Conservation (phyloP, 345 rosid genomes). For the Isatis tinctoria region DNA sequence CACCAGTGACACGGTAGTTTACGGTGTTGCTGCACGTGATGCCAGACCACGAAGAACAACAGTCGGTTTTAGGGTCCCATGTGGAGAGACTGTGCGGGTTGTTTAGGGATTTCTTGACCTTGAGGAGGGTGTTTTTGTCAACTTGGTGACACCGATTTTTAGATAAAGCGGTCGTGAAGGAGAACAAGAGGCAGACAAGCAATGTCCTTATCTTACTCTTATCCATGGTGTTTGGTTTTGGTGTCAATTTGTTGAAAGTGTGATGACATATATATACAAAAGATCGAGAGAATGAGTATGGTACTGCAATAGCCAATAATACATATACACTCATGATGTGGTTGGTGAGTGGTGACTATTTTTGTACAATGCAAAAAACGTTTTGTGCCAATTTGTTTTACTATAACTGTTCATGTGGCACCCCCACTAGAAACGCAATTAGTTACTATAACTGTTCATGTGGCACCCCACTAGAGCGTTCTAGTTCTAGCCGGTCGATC, state of each 20-base stretch:
- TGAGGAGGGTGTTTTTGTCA: constrained; percentile 59
- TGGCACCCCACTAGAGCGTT: too few relatives aligned
- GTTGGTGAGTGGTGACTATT: too few relatives aligned
- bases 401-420: too few relatives aligned
- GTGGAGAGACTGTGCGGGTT: constrained; percentile 55
- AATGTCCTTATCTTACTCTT: constrained; percentile 11
- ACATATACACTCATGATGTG: too few relatives aligned
- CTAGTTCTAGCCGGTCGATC: too few relatives aligned
- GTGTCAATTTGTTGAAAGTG: not conserved
- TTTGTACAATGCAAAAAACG: too few relatives aligned
- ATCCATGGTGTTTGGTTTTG: not conserved
- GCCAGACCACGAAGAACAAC: constrained; percentile 59
- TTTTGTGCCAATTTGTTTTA: too few relatives aligned
- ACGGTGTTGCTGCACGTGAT: constrained; percentile 50
- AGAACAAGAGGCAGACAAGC: constrained; percentile 18
- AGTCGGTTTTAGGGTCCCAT: constrained; percentile 57
- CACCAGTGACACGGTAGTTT: constrained; percentile 51
- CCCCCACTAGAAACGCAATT: too few relatives aligned
- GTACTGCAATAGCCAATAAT: too few relatives aligned
- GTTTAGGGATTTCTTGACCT: constrained; percentile 48
- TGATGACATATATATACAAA: not conserved
- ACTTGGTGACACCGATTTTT: constrained; percentile 48
- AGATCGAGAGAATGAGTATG: too few relatives aligned
- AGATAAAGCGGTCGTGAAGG: constrained; percentile 32
- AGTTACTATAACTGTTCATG: too few relatives aligned